phyloP scores from a whole-genome alignment of 2,329 filamentous ascomycete species.

The Verticillium dahliae region DNA sequence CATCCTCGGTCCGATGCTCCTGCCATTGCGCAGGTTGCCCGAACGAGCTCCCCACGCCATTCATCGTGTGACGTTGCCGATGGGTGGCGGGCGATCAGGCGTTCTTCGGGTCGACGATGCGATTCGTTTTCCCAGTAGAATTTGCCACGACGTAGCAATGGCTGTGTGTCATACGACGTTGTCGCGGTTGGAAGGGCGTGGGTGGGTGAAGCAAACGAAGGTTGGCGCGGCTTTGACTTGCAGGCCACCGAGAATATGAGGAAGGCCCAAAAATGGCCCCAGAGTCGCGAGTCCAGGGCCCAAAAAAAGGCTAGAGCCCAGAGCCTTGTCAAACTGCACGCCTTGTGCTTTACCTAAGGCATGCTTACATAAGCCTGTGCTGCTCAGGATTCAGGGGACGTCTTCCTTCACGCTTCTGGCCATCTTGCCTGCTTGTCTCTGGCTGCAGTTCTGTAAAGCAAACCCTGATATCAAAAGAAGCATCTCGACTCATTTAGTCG shows the following conservation, averaged over 20 bases:
- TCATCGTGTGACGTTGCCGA: conserved; percentile 38
- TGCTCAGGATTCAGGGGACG: no score
- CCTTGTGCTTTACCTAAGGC: no score
- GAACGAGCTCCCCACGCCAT: conserved; percentile 42
- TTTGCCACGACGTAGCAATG: background rate
- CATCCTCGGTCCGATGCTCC: conserved; percentile 74
- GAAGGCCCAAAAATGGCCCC: background rate
- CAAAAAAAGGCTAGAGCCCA: no score
- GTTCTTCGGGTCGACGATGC: background rate
- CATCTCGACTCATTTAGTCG: no score
- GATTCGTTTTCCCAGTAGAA: background rate
- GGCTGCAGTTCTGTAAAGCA: no score
- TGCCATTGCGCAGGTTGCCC: conserved; percentile 62
- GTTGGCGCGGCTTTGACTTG: background rate
- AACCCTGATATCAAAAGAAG: no score
- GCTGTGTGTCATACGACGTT: background rate
- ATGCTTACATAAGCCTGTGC: no score
- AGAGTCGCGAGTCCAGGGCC: background rate
- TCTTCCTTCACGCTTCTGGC: no score
- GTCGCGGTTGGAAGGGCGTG: no score
- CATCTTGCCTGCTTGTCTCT: no score
- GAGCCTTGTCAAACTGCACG: background rate
- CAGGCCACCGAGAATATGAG: background rate
- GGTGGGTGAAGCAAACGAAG: no score
- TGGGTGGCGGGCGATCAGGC: no score